Percentiles rank a stretch among this genome's conserved stretches.
phyloP scores from a whole-genome alignment of 805 yeast genomes.

The Candida jianshihensis region DNA sequence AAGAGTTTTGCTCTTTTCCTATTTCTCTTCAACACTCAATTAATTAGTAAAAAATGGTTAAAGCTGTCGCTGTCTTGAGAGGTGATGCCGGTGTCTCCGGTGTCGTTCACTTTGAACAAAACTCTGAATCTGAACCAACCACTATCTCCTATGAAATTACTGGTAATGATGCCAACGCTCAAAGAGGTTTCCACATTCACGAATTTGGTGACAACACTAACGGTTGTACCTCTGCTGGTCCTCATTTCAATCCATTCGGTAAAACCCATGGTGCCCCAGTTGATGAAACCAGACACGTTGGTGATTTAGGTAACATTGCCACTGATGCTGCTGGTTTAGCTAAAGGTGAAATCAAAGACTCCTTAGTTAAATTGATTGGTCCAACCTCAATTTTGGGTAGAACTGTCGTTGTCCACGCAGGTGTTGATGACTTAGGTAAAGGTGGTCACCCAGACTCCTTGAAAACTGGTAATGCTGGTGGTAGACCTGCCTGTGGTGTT shows the following conservation, averaged over 20 bases:
- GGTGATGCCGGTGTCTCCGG: conserved; percentile 93
- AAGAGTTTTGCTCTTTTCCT: neutral
- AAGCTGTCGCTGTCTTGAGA: conserved; percentile 78
- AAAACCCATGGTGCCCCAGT: conserved; percentile 91
- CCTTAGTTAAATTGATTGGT: conserved; percentile 74
- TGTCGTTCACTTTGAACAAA: conserved; percentile 80
- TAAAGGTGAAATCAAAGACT: conserved; percentile 80
- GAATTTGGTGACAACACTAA: conserved; percentile 98
- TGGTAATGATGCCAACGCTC: conserved; percentile 84
- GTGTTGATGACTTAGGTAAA: conserved; percentile 89
- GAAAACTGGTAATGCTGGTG: conserved; percentile 97
- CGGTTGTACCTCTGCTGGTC: conserved; percentile 98
- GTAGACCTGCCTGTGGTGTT: conserved; percentile 98
- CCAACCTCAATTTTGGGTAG: conserved; percentile 87
- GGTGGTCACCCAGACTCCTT: conserved; percentile 88
- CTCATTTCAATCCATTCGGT: conserved; percentile 89
- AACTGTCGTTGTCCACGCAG: conserved; percentile 91
- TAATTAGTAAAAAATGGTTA: conserved; percentile 18
- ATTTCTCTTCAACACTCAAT: too few relatives aligned
- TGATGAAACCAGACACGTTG: conserved; percentile 78
- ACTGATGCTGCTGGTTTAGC: conserved; percentile 88
- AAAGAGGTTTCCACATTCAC: conserved; percentile 97
- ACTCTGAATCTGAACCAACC: conserved; percentile 72
- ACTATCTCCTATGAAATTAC: conserved; percentile 80
- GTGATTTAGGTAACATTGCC: conserved; percentile 92